A percentile compares a stretch with the other conserved stretches of the same genome.
Evolutionary conservation across 2,329 filamentous ascomycete genomes (phyloP).

Genomic region (Beauveria sp.): DNA sequence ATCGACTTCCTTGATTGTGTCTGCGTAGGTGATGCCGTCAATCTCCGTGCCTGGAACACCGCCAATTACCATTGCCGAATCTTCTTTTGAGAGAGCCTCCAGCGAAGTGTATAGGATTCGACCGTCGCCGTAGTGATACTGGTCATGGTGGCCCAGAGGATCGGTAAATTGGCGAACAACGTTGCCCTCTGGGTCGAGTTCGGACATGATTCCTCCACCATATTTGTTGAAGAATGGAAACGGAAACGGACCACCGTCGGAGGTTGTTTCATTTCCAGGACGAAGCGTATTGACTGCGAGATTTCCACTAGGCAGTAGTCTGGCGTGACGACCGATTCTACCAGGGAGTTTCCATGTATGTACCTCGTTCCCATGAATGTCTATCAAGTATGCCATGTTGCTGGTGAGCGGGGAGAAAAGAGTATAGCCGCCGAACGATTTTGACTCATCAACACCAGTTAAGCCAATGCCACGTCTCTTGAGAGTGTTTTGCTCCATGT

Average conservation of each 20-base stretch:
- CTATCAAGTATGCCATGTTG: conserved; percentile 19
- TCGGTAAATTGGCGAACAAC: conserved; percentile 21
- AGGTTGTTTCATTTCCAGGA: conserved; percentile 12
- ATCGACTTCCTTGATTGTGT: conserved; percentile 24
- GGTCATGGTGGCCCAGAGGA: conserved; percentile 22
- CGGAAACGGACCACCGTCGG: conserved; percentile 17
- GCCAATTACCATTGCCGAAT: conserved; percentile 21
- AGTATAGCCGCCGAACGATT: conserved; percentile 21
- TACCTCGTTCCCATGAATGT: conserved; percentile 22
- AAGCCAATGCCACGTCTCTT: conserved; percentile 22
- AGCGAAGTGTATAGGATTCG: conserved; percentile 21
- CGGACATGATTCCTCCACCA: conserved; percentile 23
- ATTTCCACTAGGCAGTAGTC: conserved; percentile 21
- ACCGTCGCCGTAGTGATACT: conserved; percentile 22
- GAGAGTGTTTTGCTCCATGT: conserved; percentile 23
- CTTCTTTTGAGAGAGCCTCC: conserved; percentile 19
- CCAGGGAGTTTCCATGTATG: conserved; percentile 24
- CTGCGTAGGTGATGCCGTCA: conserved; percentile 22
- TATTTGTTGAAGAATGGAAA: conserved; percentile 26
- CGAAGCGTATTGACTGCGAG: conserved; percentile 24
- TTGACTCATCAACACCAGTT: conserved; percentile 18
- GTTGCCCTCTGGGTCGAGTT: conserved; percentile 19
- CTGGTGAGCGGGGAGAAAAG: conserved; percentile 24
- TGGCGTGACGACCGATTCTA: conserved; percentile 21
- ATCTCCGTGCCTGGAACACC: conserved; percentile 20